Evolutionary conservation across 768 basidiomycete species (phyloP), one percentile per base, ranked within the genome.

Genomic region (Boletus rufocinnamomeus): DNA sequence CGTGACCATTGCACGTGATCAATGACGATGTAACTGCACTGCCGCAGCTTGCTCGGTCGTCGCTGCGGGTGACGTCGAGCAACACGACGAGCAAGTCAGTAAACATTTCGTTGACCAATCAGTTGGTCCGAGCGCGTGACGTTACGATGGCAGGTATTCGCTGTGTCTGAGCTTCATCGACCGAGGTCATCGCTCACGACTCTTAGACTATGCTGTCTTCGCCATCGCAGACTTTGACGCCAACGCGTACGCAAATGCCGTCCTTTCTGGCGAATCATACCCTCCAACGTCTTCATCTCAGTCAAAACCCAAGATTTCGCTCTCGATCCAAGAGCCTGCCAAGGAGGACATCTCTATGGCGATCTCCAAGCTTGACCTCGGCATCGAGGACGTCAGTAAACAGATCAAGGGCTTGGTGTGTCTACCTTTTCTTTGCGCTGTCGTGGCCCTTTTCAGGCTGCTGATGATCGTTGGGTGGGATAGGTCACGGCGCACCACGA

Each of bases 321-420:
- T 77, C 16, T 68, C 73, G 23, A 51, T 65, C 0, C 77, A 82
- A 27, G 84, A 86, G 50, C 81, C 82, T 8, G 80, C 84, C 23
- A 91, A 87, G 70, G 93, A 94, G 59, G 96, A 98, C 64, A 88
- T 97, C 13, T 90, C 91, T 4, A 82, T 92, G 3, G 93, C 93
- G 4, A 88, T 98, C 30, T 87, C 92, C 7, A 95, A 92, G 71
- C 79, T 99, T 4, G 89, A 87, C 60, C 83, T 87, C 67, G 91
- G 88, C 0, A 88, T 98, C 58, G 96, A 98, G 41, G 95, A 98
- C 72, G 87, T 96, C 21, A 87, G 88, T 28, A 92, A 89, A 71
- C 93, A 98, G 73, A 88, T 98, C 52, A 91, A 90, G 74, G 80
- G 79, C 48, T 78, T 96, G 73, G 94, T 95, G 58, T 63, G 87